phyloP scores from a whole-genome alignment of 257 asterid genomes.

The Capsicum rhomboideum region DNA sequence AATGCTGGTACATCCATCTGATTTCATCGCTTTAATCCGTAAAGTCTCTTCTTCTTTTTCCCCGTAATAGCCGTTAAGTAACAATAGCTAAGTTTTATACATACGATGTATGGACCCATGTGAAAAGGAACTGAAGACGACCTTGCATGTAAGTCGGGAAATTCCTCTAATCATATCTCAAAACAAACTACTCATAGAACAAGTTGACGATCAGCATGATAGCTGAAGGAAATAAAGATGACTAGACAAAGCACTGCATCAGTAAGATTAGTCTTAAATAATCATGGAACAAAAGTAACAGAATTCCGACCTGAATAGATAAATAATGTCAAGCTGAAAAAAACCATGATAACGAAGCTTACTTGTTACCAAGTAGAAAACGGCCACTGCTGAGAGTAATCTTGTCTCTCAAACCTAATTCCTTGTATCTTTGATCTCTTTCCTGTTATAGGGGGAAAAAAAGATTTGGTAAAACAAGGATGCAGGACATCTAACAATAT shows the following conservation, averaged over 20 bases:
- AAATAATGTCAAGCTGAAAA: not conserved
- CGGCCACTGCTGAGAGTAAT: constrained; percentile 99
- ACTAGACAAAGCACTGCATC: not conserved
- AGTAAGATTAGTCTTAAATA: not conserved
- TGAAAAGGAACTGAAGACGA: not conserved
- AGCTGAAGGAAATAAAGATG: not conserved
- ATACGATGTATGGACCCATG: not conserved
- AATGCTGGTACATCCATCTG: not conserved
- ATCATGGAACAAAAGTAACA: not conserved
- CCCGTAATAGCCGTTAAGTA: not conserved
- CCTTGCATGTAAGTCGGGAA: not conserved
- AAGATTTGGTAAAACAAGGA: constrained; percentile 7
- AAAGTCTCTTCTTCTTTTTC: not conserved
- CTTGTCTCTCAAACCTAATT: constrained; percentile 93
- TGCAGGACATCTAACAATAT: not conserved
- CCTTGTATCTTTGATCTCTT: constrained; percentile 98
- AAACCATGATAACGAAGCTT: constrained; percentile 20
- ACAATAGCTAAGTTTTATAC: not conserved
- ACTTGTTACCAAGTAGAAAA: constrained; percentile 96
- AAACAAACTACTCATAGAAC: not conserved
- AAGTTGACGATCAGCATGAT: not conserved
- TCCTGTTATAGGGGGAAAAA: constrained; percentile 33
- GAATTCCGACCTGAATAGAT: not conserved
- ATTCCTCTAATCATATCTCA: not conserved
- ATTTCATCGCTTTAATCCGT: not conserved